A percentile compares a stretch with the other conserved stretches of the same genome.
phyloP scores from a whole-genome alignment of 2,329 filamentous ascomycete species.

The Tolypocladium nubicola region DNA sequence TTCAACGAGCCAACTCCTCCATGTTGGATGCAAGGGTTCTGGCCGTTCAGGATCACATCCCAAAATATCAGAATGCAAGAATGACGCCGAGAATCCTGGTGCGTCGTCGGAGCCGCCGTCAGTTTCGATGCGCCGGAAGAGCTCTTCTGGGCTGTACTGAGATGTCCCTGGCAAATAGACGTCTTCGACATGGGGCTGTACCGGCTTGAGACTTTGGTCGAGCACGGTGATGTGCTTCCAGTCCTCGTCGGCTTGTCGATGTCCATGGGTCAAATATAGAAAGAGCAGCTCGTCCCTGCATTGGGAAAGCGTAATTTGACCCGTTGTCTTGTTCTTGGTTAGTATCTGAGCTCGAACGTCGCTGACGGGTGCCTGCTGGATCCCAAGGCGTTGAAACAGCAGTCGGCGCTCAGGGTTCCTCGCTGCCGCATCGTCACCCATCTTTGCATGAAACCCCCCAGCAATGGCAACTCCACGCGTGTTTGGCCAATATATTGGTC shows the following conservation, averaged over 20 bases:
- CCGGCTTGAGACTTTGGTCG: not conserved
- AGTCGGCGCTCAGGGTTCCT: not conserved
- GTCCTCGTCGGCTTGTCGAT: not conserved
- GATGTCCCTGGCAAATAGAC: not conserved
- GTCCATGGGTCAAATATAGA: slow-evolving; percentile 1
- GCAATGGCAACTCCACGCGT: not conserved
- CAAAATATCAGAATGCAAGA: not conserved
- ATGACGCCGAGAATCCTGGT: not conserved
- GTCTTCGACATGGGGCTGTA: not conserved
- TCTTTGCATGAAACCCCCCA: not conserved
- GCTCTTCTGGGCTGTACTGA: not conserved
- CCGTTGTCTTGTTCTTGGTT: not conserved
- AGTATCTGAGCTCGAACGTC: not conserved
- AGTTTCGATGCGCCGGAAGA: not conserved
- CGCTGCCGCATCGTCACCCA: not conserved
- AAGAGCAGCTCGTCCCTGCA: not conserved
- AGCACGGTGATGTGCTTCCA: not conserved
- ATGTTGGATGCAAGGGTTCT: not conserved
- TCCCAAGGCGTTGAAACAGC: not conserved
- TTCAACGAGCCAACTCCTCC: slow-evolving; percentile 1
- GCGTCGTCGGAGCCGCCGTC: not conserved
- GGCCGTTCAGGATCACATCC: not conserved
- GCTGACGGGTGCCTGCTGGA: not conserved
- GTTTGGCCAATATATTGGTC: not conserved
- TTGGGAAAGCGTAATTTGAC: not conserved